Evolutionary conservation across 257 asterid genomes (phyloP).

Genomic region (Penstemon barbatus): DNA sequence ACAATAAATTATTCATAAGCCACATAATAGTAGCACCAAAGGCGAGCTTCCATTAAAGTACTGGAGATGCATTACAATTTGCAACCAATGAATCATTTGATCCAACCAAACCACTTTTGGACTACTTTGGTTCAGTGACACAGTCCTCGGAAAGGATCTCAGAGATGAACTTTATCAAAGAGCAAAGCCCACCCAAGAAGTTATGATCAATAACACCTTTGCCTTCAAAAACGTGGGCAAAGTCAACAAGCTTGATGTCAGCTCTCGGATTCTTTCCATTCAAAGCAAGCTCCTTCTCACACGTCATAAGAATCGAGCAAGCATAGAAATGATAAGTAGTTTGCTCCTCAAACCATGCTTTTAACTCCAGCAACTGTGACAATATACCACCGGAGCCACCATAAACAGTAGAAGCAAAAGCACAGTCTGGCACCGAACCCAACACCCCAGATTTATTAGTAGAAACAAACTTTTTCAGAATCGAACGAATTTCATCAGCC

Average conservation of each 20-base stretch:
- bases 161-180: conserved; percentile 40
- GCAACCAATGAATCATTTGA: not conserved
- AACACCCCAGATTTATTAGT: conserved; percentile 33
- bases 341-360: conserved; percentile 84
- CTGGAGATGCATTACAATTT: not conserved
- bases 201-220: conserved; percentile 45
- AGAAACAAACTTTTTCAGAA: conserved; percentile 70
- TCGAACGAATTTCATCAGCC: conserved; percentile 46
- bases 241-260: conserved; percentile 58
- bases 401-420: conserved; percentile 70
- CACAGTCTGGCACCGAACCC: conserved; percentile 60
- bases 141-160: conserved; percentile 41
- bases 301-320: conserved; percentile 50
- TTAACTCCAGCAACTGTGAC: conserved; percentile 74
- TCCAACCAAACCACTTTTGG: conserved; percentile 15
- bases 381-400: conserved; percentile 82
- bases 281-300: conserved; percentile 44
- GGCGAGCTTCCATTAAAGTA: not conserved
- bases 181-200: conserved; percentile 43
- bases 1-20: not conserved
- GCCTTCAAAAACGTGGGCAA: conserved; percentile 49
- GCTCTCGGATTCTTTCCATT: conserved; percentile 45
- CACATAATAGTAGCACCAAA: not conserved
- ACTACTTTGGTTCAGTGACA: conserved; percentile 17
- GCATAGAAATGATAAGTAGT: conserved; percentile 57